Evolutionary conservation across 768 basidiomycete species (phyloP).

Genomic region (Suillus luteus): DNA sequence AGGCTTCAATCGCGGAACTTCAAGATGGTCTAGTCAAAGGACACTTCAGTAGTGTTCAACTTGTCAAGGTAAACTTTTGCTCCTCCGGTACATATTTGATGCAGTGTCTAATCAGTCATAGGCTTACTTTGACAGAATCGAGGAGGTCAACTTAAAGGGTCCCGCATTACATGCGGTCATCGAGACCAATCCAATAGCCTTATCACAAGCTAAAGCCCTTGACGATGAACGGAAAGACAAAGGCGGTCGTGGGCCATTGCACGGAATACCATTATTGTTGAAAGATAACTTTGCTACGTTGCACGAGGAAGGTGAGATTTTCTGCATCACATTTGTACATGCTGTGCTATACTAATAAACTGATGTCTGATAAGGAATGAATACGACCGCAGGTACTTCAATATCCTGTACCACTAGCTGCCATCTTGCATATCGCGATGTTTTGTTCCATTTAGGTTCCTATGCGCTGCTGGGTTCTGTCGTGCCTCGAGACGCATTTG

Average conservation of each 20-base stretch:
- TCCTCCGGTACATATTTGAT: background rate
- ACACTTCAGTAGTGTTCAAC: background rate
- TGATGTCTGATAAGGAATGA: background rate
- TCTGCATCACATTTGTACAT: background rate
- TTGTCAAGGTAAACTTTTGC: background rate
- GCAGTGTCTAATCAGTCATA: constrained; percentile 22
- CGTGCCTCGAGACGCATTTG: constrained; percentile 33
- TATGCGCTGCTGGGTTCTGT: constrained; percentile 21
- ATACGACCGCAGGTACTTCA: background rate
- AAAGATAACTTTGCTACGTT: constrained; percentile 41
- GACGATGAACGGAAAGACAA: constrained; percentile 44
- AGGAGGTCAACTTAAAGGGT: constrained; percentile 67
- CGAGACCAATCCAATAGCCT: constrained; percentile 56
- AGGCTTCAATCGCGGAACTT: background rate
- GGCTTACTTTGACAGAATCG: constrained; percentile 69
- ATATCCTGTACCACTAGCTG: background rate
- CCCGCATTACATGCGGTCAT: constrained; percentile 58
- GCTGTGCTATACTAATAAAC: background rate
- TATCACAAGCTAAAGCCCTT: constrained; percentile 50
- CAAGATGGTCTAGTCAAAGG: background rate
- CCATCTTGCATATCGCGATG: background rate
- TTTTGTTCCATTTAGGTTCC: constrained; percentile 9
- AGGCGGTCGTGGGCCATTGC: constrained; percentile 46
- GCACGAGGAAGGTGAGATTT: constrained; percentile 19
- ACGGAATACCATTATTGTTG: constrained; percentile 55